phyloP scores from a whole-genome alignment of 176 grass and related monocot species.

The Carex littledalei region DNA sequence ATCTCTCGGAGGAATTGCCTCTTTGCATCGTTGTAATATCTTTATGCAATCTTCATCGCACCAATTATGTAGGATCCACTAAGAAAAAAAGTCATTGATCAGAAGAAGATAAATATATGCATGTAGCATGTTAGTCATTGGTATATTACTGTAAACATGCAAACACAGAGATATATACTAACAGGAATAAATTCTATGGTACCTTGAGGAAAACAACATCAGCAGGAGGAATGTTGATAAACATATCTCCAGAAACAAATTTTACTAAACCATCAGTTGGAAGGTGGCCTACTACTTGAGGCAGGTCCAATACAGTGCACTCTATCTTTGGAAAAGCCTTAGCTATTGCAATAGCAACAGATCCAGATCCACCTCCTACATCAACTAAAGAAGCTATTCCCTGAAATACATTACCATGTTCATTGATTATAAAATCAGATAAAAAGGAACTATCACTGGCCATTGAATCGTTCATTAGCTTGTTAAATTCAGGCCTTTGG shows the following conservation, averaged over 20 bases:
- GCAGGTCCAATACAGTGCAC: conserved; percentile 46
- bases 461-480: conserved; percentile 35
- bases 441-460: conserved; percentile 31
- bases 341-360: conserved; percentile 10
- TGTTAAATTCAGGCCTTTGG: conserved; percentile 2
- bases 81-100: not conserved
- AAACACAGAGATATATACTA: not conserved
- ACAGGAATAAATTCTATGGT: not conserved
- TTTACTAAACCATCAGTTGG: conserved; percentile 10
- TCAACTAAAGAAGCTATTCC: conserved; percentile 38
- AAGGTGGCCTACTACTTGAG: conserved; percentile 30
- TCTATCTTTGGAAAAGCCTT: conserved; percentile 33
- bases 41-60: conserved; percentile 42
- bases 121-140: not conserved
- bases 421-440: conserved; percentile 12
- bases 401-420: conserved; percentile 21
- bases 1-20: conserved; percentile 36
- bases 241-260: conserved; percentile 46
- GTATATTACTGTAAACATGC: not conserved
- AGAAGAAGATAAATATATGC: not conserved
- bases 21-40: conserved; percentile 48
- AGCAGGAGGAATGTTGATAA: conserved; percentile 39
- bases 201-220: conserved; percentile 53
- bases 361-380: conserved; percentile 35
- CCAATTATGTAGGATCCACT: conserved; percentile 59